These are phyloP conservation scores for Colletotrichum gigasporum DNA, from an alignment of 2,329 filamentous ascomycete species.

Conservation along the genomic window DNA sequence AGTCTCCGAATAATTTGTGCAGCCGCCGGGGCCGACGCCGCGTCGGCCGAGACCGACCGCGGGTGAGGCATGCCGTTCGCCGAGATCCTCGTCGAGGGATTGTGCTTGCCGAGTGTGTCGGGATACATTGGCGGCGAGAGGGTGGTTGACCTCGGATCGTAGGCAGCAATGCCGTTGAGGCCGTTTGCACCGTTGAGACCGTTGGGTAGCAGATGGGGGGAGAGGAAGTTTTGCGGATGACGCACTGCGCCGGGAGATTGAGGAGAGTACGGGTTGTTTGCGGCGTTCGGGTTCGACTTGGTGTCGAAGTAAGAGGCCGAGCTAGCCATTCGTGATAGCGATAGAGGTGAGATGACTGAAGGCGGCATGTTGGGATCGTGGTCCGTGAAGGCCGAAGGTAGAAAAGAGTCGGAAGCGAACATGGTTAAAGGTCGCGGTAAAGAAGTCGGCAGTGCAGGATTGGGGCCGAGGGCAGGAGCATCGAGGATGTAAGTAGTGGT, in stretches of 20 bases:
- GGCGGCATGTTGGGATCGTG: conserved; percentile 41
- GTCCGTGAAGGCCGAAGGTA: conserved; percentile 50
- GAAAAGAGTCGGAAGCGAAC: conserved; percentile 52
- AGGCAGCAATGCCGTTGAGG: not conserved
- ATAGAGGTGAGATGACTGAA: conserved; percentile 50
- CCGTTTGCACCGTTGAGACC: conserved; percentile 6
- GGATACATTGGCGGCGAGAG: conserved; percentile 29
- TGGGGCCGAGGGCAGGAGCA: conserved; percentile 8
- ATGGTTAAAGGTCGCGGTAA: conserved; percentile 46
- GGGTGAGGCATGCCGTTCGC: conserved; percentile 40
- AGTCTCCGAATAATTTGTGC: conserved; percentile 51
- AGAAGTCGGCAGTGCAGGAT: conserved; percentile 5
- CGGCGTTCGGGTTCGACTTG: conserved; percentile 31
- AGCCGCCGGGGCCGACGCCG: conserved; percentile 35
- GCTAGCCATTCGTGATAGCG: conserved; percentile 40
- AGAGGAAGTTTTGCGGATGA: conserved; percentile 35
- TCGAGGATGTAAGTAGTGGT: conserved; percentile 12
- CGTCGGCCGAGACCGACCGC: conserved; percentile 40
- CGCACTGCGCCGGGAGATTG: conserved; percentile 35
- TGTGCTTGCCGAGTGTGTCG: not conserved
- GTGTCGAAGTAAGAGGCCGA: conserved; percentile 49
- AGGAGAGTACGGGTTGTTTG: conserved; percentile 34
- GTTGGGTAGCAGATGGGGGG: conserved; percentile 32
- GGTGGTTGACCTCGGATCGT: conserved; percentile 24
- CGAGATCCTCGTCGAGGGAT: conserved; percentile 35